Evolutionary conservation across 768 basidiomycete species (phyloP).

Genomic region (Agrocybe praecox): DNA sequence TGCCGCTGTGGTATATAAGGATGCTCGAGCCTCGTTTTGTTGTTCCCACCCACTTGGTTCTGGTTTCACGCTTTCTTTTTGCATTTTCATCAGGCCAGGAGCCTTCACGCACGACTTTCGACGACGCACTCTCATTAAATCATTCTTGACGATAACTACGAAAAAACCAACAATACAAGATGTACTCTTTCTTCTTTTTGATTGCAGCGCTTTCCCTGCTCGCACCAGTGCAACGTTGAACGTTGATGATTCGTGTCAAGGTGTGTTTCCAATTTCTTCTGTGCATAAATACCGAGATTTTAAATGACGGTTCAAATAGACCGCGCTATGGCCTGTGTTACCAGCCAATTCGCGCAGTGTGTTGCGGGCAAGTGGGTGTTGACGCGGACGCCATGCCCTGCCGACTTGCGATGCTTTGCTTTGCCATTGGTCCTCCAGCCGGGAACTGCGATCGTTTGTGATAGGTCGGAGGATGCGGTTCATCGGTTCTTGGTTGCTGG

Average conservation of each 20-base stretch:
- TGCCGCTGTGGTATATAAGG: background rate
- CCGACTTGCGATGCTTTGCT: constrained; percentile 43
- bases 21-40: background rate
- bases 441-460: constrained; percentile 49
- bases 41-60: too few relatives aligned
- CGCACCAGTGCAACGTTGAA: constrained; percentile 27
- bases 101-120: background rate
- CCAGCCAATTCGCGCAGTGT: constrained; percentile 46
- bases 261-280: background rate
- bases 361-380: constrained; percentile 38
- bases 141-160: background rate
- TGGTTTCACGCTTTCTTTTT: background rate
- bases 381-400: constrained; percentile 36
- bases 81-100: background rate
- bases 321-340: constrained; percentile 42
- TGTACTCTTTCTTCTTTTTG: constrained; percentile 20
- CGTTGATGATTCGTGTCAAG: background rate
- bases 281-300: background rate
- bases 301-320: constrained; percentile 14
- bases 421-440: constrained; percentile 46
- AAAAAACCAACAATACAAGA: background rate
- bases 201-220: constrained; percentile 24
- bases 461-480: constrained; percentile 37
- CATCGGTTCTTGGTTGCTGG: constrained; percentile 43
- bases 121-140: background rate